These are phyloP conservation scores for Gremmenia infestans DNA, from an alignment of 2,329 filamentous ascomycete species.

Conservation along the genomic window DNA sequence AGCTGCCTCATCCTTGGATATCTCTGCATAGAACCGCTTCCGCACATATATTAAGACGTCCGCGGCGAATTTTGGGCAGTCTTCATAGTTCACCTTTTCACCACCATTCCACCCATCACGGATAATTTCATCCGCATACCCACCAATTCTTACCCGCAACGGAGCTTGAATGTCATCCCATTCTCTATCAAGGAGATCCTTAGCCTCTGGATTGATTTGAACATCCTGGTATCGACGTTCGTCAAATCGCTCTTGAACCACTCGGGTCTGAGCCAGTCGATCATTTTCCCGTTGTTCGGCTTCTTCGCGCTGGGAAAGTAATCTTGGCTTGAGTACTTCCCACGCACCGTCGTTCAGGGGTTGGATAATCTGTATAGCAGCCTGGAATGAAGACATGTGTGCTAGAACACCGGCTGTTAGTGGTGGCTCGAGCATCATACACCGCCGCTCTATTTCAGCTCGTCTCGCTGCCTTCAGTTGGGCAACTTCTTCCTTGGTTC, in stretches of 20 bases:
- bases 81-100: constrained; percentile 57
- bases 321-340: constrained; percentile 61
- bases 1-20: constrained; percentile 48
- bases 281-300: constrained; percentile 55
- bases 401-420: constrained; percentile 56
- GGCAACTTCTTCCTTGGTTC: constrained; percentile 57
- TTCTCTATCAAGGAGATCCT: constrained; percentile 59
- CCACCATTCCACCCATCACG: constrained; percentile 60
- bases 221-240: constrained; percentile 27
- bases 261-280: constrained; percentile 29
- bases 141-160: constrained; percentile 58
- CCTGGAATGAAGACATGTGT: constrained; percentile 70
- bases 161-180: constrained; percentile 69
- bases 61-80: constrained; percentile 63
- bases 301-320: constrained; percentile 59
- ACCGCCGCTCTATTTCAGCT: constrained; percentile 67
- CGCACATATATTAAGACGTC: constrained; percentile 66
- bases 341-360: constrained; percentile 66
- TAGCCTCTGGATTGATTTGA: constrained; percentile 40
- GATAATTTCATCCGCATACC: constrained; percentile 67
- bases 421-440: constrained; percentile 60
- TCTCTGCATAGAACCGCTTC: constrained; percentile 58
- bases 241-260: constrained; percentile 35
- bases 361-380: constrained; percentile 63
- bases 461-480: constrained; percentile 60